These are phyloP conservation scores for Colletotrichum musicola DNA, from an alignment of 2,329 filamentous ascomycete genomes.

Conservation along the genomic window DNA sequence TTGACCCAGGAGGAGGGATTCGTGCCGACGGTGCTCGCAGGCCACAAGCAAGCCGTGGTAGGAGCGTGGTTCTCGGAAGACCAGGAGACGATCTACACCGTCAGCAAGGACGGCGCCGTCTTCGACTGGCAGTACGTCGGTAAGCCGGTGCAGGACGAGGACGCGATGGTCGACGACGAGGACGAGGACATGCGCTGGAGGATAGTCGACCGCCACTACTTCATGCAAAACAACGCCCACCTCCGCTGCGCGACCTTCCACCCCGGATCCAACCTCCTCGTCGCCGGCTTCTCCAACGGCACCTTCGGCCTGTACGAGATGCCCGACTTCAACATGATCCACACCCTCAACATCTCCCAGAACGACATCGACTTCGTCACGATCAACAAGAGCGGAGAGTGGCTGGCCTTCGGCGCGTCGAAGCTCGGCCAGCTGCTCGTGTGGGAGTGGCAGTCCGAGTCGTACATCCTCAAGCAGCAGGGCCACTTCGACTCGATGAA, in stretches of 20 bases:
- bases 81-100: constrained; percentile 95
- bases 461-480: constrained; percentile 98
- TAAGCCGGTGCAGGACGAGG: constrained; percentile 68
- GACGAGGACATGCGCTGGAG: constrained; percentile 83
- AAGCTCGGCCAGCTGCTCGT: constrained; percentile 96
- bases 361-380: constrained; percentile 96
- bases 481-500: constrained; percentile 98
- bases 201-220: constrained; percentile 91
- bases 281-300: constrained; percentile 95
- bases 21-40: constrained; percentile 87
- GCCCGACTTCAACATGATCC: constrained; percentile 95
- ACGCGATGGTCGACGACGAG: constrained; percentile 70
- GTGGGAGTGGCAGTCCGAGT: constrained; percentile 99
- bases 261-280: constrained; percentile 87
- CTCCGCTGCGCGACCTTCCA: constrained; percentile 94
- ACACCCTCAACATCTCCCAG: constrained; percentile 93
- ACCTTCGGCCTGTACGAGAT: constrained; percentile 95
- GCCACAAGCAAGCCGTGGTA: constrained; percentile 89
- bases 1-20: constrained; percentile 89
- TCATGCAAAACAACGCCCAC: constrained; percentile 89
- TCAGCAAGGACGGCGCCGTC: constrained; percentile 96
- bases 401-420: constrained; percentile 96
- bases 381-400: constrained; percentile 94
- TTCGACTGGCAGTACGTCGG: constrained; percentile 91
- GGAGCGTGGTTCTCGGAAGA: constrained; percentile 98